Conservation (phyloP, 768 basidiomycete species). For the Pulveroboletus sp. region DNA sequence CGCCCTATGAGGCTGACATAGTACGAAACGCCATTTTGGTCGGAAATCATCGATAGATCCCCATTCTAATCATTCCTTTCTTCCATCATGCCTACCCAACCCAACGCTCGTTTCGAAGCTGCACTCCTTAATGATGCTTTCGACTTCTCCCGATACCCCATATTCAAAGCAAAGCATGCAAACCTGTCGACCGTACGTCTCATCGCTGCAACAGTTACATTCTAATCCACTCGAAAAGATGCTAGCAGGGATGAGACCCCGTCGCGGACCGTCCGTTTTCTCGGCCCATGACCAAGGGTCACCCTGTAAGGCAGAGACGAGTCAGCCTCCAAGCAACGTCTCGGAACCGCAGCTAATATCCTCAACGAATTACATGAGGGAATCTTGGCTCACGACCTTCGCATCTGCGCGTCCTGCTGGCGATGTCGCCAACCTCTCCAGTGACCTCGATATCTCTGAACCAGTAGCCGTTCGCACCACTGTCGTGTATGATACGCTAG, state of each 20-base stretch:
- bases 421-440: constrained; percentile 7
- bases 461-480: constrained; percentile 1
- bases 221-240: neutral
- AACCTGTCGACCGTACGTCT: constrained; percentile 6
- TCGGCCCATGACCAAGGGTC: neutral
- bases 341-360: constrained; percentile 23
- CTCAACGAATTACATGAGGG: constrained; percentile 15
- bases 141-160: constrained; percentile 15
- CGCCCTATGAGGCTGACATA: constrained; percentile 15
- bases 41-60: neutral
- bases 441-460: neutral
- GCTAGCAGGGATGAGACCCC: neutral
- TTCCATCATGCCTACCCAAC: neutral
- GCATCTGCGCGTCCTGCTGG: constrained; percentile 7
- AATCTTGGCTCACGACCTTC: constrained; percentile 16
- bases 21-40: neutral
- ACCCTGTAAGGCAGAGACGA: neutral
- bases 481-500: neutral
- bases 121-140: constrained; percentile 21
- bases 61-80: neutral
- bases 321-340: constrained; percentile 13
- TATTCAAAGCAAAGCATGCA: neutral
- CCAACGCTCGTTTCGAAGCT: constrained; percentile 21
- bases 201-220: neutral
- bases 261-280: constrained; percentile 4